Base-by-base conservation (phyloP, 345 rosid species). In the Camelina hispida region DNA sequence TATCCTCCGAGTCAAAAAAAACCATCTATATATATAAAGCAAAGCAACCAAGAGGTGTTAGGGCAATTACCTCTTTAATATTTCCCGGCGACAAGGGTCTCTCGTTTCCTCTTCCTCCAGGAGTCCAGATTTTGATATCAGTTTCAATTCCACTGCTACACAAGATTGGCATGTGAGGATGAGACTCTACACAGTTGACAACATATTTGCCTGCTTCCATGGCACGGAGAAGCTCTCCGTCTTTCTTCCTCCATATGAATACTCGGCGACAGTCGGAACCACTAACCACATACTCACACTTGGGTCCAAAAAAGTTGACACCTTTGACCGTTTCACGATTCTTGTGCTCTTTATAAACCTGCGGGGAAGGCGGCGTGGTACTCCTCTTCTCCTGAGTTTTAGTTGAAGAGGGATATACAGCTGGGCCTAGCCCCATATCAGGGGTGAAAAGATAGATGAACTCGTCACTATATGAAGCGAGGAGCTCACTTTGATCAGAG, bases 251-350 rank as follows among this genome's bases (percentile, higher is more conserved):
- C 98, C 98, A 92, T 11, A 94, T 85, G 74, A 94, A 94, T 65
- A 91, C 83, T 50, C 91, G 83, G 30, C 97, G 97, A 73, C 97
- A 90, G 74, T 94, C 99, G 22, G 97, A 94, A 28, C 98, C 98
- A 23, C 97, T 94, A 57, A 85, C 88, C 81, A 94, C 98, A 82
- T 90, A 94, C 76, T 94, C 97, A 16, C 90, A 87, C 72, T 79
- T 83, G 11, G 97, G 97, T 74, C 97, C 98, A 60, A 85, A 91
- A 73, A 91, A 91, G 79, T 70, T 85, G 13, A 91, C 97, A 53
- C 91, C 97, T 75, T 91, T 94, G 43, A 94, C 87, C 0, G 99
- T 94, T 76, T 82, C 84, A 56, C 71, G 11, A 77, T 90, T 94
- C 58, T 67, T 76, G 73, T 91, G 98, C 69, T 91, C 98, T 68